Base-by-base conservation (phyloP, 257 asterid genomes). In the Thymus mandschuricus region DNA sequence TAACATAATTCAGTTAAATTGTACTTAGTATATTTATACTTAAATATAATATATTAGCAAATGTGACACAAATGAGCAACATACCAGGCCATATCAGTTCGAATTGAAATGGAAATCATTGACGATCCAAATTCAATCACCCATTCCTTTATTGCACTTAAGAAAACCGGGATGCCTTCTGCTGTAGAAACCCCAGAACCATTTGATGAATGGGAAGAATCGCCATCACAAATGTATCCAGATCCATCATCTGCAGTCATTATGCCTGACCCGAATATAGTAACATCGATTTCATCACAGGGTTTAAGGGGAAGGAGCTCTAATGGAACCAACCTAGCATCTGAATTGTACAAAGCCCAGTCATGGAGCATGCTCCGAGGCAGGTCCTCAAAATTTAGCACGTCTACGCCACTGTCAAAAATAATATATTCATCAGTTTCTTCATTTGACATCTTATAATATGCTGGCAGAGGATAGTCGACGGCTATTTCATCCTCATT, bases 71-170 rank as follows among this genome's bases (percentile, higher is more conserved):
- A 58, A 50, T 75, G 21, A 80, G 71, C 33, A 35, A 12, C 50
- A 71, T 90, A 93, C 98, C 98, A 93, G 70, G 97, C 90, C 94
- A 90, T 86, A 76, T 93, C 97, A 70, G 99, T 94, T 38, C 97
- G 86, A 51, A 91, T 81, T 1, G 96, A 89, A 66, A 94, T 83
- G 80, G 90, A 86, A 67, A 94, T 80, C 88, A 91, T 85, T 7
- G 92, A 82, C 51, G 94, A 88, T 54, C 97, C 97, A 70, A 88
- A 91, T 75, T 94, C 99, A 78, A 91, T 89, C 81, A 86, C 83
- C 99, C 99, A 94, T 78, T 94, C 99, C 80, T 91, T 94, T 61
- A 94, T 89, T 3, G 95, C 95, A 66, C 97, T 91, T 85, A 94
- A 75, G 79, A 81, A 94, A 58, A 88, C 80, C 13, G 95, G 97